Conservation (phyloP, 108 stramenopile species). For the Pseudonitzschia multiseries region DNA sequence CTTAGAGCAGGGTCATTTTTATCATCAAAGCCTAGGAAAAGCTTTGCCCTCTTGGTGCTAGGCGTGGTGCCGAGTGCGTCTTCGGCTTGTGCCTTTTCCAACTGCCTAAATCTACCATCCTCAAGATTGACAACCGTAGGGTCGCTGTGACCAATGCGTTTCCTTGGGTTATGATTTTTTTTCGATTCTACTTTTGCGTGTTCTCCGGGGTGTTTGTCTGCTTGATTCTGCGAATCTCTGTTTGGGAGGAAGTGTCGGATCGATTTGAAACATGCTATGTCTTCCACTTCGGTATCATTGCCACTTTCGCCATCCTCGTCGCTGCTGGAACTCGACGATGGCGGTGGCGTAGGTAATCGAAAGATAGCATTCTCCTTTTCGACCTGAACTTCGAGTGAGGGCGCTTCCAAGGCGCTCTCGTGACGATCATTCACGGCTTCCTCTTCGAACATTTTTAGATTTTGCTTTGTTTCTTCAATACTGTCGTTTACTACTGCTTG, state of each 20-base stretch:
- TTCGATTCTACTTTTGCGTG: background rate
- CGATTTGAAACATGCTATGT: background rate
- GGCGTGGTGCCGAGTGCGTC: background rate
- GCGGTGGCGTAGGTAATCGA: conserved; percentile 41
- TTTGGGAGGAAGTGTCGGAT: background rate
- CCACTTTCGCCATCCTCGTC: conserved; percentile 19
- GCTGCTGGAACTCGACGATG: conserved; percentile 38
- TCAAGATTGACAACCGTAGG: background rate
- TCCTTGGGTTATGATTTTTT: background rate
- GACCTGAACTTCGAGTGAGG: background rate
- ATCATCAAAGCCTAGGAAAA: background rate
- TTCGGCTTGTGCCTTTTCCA: background rate
- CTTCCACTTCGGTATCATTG: conserved; percentile 23
- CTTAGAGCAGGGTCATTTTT: background rate
- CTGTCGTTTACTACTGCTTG: background rate
- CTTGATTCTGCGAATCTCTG: background rate
- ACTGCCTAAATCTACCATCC: background rate
- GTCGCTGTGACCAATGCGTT: background rate
- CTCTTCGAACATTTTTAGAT: background rate
- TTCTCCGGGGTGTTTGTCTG: background rate
- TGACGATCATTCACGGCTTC: background rate
- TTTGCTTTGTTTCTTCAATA: background rate
- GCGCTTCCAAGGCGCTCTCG: background rate
- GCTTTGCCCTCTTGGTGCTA: background rate
- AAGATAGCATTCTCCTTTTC: conserved; percentile 8